Evolutionary conservation across 208 protist genomes (phyloP).

Genomic region (Leishmania turanica): DNA sequence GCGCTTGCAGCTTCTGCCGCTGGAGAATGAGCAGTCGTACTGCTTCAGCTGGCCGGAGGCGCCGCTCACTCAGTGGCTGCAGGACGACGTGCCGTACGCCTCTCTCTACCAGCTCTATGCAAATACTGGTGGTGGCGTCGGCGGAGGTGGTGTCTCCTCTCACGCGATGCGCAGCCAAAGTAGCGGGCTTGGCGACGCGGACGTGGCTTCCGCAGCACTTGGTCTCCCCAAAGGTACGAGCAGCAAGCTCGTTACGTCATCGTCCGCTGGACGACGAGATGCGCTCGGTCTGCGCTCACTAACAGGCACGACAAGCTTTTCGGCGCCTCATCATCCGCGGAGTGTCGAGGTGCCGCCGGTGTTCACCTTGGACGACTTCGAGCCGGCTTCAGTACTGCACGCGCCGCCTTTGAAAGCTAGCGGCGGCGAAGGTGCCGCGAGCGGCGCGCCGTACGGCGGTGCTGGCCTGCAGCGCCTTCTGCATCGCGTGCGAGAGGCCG

Average conservation of each 20-base stretch:
- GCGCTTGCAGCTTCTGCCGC: conserved; percentile 44
- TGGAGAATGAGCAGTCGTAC: conserved; percentile 80
- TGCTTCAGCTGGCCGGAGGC: conserved; percentile 86
- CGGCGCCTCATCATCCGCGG: conserved; percentile 1
- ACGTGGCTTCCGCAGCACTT: background rate
- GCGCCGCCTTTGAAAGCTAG: background rate
- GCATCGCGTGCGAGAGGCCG: background rate
- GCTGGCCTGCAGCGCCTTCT: background rate
- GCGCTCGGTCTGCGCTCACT: background rate
- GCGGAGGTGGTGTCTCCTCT: conserved; percentile 7
- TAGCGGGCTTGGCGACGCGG: background rate
- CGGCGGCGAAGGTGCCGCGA: background rate
- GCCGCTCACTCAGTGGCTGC: conserved; percentile 37
- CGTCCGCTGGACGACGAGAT: background rate
- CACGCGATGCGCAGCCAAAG: background rate
- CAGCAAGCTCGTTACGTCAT: background rate
- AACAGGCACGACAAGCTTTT: background rate
- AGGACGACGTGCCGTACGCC: conserved; percentile 20
- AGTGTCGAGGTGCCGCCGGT: conserved; percentile 26
- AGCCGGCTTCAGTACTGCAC: background rate
- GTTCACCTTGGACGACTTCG: conserved; percentile 10
- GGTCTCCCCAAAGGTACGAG: background rate
- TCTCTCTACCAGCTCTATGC: conserved; percentile 26
- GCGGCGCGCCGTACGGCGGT: background rate
- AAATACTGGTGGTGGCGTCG: background rate